Evolutionary conservation across 768 basidiomycete genomes (phyloP).

Genomic region (Xerocomellus chrysenteron): DNA sequence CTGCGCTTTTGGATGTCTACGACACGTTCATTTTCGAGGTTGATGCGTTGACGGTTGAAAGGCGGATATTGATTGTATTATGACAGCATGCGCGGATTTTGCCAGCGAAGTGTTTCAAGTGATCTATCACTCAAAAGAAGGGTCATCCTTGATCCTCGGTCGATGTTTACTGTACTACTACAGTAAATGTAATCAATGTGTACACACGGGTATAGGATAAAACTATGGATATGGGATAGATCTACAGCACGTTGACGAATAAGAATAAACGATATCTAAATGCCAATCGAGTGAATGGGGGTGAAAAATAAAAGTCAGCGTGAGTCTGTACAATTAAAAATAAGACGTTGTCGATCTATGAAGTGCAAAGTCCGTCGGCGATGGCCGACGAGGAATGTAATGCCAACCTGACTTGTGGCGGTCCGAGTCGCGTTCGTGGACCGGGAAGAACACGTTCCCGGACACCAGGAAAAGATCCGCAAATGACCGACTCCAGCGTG

Average conservation of each 20-base stretch:
- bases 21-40: neutral
- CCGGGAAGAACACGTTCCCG: slow-evolving; percentile 42
- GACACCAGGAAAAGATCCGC: slow-evolving; percentile 51
- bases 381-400: slow-evolving; percentile 6
- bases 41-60: neutral
- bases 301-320: neutral
- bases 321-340: neutral
- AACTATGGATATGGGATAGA: slow-evolving; percentile 6
- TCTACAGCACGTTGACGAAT: slow-evolving; percentile 23
- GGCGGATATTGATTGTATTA: neutral
- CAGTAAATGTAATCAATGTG: slow-evolving; percentile 7
- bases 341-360: slow-evolving; percentile 7
- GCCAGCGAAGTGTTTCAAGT: neutral
- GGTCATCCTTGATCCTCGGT: neutral
- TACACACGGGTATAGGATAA: slow-evolving; percentile 9
- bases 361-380: slow-evolving; percentile 10
- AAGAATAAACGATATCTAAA: slow-evolving; percentile 11
- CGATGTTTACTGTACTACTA: slow-evolving; percentile 8
- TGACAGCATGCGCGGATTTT: neutral
- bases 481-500: slow-evolving; percentile 60
- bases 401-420: slow-evolving; percentile 16
- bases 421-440: slow-evolving; percentile 18
- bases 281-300: slow-evolving; percentile 13
- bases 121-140: neutral
- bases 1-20: neutral